A percentile compares a stretch with the other conserved stretches of the same genome.
These are phyloP conservation scores for Torulaspora pretoriensis DNA, from an alignment of 1,139 yeast genomes.

Conservation along the genomic window DNA sequence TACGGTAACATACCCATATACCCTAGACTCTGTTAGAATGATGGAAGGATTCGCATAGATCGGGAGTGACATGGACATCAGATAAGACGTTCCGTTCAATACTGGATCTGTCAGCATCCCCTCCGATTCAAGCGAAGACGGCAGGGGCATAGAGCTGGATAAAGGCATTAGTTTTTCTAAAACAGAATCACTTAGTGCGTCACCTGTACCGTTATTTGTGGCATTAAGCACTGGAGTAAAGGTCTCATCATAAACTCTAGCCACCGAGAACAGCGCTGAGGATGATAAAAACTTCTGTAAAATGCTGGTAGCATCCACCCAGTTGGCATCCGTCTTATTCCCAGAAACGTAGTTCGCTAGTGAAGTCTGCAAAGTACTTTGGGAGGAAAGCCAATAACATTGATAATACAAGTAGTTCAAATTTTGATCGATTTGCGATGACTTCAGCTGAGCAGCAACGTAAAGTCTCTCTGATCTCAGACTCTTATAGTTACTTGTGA, in stretches of 20 bases:
- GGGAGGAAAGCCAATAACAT: slow-evolving; percentile 60
- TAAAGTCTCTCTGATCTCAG: slow-evolving; percentile 67
- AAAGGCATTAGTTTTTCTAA: slow-evolving; percentile 49
- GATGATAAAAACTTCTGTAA: slow-evolving; percentile 60
- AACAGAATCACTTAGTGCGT: slow-evolving; percentile 34
- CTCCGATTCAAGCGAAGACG: slow-evolving; percentile 41
- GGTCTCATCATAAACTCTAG: slow-evolving; percentile 60
- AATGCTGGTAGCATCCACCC: slow-evolving; percentile 40
- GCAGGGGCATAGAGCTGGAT: slow-evolving; percentile 42
- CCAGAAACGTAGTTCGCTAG: slow-evolving; percentile 67
- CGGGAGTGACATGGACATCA: slow-evolving; percentile 51
- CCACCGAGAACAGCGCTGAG: slow-evolving; percentile 60
- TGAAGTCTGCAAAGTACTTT: slow-evolving; percentile 58
- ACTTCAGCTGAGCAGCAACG: slow-evolving; percentile 75
- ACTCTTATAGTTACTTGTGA: slow-evolving; percentile 57
- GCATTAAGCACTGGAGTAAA: slow-evolving; percentile 39
- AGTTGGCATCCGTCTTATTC: slow-evolving; percentile 50
- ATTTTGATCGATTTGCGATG: slow-evolving; percentile 72
- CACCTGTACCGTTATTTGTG: slow-evolving; percentile 40
- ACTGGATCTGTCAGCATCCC: slow-evolving; percentile 61
- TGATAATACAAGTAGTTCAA: slow-evolving; percentile 64
- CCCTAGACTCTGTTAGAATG: slow-evolving; percentile 50
- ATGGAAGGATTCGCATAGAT: slow-evolving; percentile 71
- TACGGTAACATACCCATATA: slow-evolving; percentile 71
- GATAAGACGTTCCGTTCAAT: slow-evolving; percentile 38